Percentiles rank a stretch among this genome's conserved stretches.
These are phyloP conservation scores for Magnusiomyces suaveolens DNA, from an alignment of 1,139 yeast genomes.

Conservation along the genomic window DNA sequence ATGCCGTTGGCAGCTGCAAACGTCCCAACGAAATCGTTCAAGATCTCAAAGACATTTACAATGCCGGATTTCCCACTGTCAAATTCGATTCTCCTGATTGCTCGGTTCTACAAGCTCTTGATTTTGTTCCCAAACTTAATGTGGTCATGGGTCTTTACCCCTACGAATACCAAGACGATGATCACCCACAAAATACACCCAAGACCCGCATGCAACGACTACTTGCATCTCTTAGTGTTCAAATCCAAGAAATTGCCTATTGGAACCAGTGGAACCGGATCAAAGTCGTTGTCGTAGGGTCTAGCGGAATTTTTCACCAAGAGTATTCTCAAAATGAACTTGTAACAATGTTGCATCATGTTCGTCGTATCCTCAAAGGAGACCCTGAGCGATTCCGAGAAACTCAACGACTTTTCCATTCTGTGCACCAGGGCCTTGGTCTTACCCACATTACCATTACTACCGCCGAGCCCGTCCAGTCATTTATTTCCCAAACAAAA, in stretches of 20 bases:
- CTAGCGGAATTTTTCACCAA: slow-evolving; percentile 24
- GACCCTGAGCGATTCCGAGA: background rate
- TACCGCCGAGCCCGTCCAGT: slow-evolving; percentile 26
- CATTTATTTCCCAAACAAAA: slow-evolving; percentile 22
- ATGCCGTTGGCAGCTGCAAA: slow-evolving; percentile 64
- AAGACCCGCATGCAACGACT: slow-evolving; percentile 1
- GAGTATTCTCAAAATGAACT: slow-evolving; percentile 22
- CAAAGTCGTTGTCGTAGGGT: slow-evolving; percentile 25
- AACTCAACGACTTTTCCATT: background rate
- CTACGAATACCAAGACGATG: slow-evolving; percentile 14
- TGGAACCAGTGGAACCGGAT: slow-evolving; percentile 23
- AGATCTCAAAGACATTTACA: slow-evolving; percentile 49
- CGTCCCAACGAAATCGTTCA: slow-evolving; percentile 45
- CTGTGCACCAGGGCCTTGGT: slow-evolving; percentile 10
- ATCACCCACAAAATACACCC: slow-evolving; percentile 1
- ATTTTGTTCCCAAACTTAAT: slow-evolving; percentile 13
- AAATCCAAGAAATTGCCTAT: slow-evolving; percentile 18
- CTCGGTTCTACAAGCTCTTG: slow-evolving; percentile 19
- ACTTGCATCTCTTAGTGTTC: slow-evolving; percentile 16
- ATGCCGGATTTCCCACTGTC: slow-evolving; percentile 22
- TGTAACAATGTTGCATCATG: slow-evolving; percentile 22
- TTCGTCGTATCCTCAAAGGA: slow-evolving; percentile 11
- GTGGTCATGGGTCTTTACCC: slow-evolving; percentile 24
- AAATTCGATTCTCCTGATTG: slow-evolving; percentile 24
- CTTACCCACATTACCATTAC: slow-evolving; percentile 18